Conservation (phyloP, 257 asterid species). For the Solanum gracilifrons region DNA sequence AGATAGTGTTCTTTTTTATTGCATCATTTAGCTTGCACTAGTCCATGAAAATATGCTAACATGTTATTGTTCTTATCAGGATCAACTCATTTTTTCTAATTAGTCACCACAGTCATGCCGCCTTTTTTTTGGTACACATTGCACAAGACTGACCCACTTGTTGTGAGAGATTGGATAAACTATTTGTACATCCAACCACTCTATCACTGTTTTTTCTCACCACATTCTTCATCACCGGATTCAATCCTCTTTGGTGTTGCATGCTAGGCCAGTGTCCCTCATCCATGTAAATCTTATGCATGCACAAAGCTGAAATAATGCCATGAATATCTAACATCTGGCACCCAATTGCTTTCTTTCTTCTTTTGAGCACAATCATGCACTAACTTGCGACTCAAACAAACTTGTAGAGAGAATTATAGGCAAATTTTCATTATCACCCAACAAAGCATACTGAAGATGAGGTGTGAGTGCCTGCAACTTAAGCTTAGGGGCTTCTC, state of each 20-base stretch:
- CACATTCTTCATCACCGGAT: neutral
- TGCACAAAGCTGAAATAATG: neutral
- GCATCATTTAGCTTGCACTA: neutral
- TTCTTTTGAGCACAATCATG: neutral
- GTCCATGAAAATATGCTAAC: neutral
- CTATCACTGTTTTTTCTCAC: neutral
- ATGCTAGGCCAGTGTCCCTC: neutral
- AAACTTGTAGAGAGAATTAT: neutral
- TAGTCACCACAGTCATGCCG: neutral
- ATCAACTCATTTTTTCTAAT: neutral
- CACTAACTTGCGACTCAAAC: neutral
- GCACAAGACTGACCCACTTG: neutral
- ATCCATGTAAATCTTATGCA: neutral
- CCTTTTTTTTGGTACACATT: neutral
- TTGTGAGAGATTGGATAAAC: neutral
- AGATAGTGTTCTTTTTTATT: neutral
- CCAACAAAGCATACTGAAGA: neutral
- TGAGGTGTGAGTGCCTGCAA: neutral
- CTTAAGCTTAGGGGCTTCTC: neutral
- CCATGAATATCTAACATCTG: neutral
- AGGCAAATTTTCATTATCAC: neutral
- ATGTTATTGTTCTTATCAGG: neutral
- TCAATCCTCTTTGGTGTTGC: neutral
- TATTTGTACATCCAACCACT: neutral
- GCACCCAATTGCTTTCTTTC: neutral